Conservation (phyloP, 2,329 filamentous ascomycete genomes). For the Cytospora chrysosperma region DNA sequence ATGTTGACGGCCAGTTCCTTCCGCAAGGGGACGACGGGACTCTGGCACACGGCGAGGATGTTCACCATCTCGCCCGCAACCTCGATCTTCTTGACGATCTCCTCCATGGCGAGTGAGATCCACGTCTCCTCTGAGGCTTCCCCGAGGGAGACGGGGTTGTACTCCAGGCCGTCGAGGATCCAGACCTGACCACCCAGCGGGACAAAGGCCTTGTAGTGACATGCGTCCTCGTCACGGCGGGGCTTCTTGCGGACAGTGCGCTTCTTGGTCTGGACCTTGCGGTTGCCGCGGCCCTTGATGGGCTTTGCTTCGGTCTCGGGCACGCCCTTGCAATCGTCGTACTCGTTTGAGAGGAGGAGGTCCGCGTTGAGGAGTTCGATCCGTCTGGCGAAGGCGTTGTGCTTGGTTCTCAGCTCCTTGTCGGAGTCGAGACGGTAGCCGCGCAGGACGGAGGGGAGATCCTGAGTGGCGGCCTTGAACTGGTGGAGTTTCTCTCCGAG, state of each 20-base stretch:
- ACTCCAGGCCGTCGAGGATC: constrained; percentile 84
- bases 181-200: constrained; percentile 70
- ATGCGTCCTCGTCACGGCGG: constrained; percentile 60
- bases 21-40: constrained; percentile 54
- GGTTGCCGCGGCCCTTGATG: constrained; percentile 22
- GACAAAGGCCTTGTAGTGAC: constrained; percentile 89
- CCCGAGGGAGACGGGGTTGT: constrained; percentile 66
- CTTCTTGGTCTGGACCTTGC: constrained; percentile 21
- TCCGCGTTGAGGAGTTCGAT: constrained; percentile 76
- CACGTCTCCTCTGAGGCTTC: constrained; percentile 52
- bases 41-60: constrained; percentile 71
- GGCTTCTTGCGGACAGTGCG: constrained; percentile 36
- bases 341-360: constrained; percentile 60
- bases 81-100: constrained; percentile 66
- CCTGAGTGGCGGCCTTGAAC: constrained; percentile 72
- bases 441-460: constrained; percentile 68
- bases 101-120: constrained; percentile 65
- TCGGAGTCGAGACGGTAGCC: constrained; percentile 75
- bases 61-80: constrained; percentile 71
- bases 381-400: constrained; percentile 84
- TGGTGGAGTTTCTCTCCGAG: constrained; percentile 68
- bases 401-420: constrained; percentile 72
- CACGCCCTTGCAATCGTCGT: constrained; percentile 38
- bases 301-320: constrained; percentile 31
- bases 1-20: constrained; percentile 46